Evolutionary conservation across 2,329 filamentous ascomycete genomes (phyloP).

Genomic region (Venturia aucupariae): DNA sequence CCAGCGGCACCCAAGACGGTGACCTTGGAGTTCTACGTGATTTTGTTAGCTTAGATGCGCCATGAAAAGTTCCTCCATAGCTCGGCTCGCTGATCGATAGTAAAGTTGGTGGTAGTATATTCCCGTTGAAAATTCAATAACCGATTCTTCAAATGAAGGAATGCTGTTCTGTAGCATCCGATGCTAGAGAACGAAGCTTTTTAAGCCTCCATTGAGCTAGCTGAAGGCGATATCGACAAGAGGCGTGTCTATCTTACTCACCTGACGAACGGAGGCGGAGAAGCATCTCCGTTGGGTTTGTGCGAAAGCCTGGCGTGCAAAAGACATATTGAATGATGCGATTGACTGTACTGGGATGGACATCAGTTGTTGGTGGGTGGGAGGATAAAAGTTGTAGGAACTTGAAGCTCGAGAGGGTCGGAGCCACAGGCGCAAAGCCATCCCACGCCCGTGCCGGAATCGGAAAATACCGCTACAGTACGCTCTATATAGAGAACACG

Average conservation of each 20-base stretch:
- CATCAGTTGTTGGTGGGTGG: background rate
- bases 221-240: background rate
- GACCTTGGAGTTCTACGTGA: conserved; percentile 83
- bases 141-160: background rate
- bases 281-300: conserved; percentile 44
- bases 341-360: background rate
- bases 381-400: background rate
- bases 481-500: too few relatives aligned
- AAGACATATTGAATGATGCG: conserved; percentile 52
- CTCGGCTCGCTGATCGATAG: background rate
- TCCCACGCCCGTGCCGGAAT: background rate
- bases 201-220: background rate
- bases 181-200: background rate
- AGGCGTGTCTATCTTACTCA: conserved; percentile 31
- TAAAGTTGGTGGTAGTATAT: background rate
- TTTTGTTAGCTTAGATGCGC: conserved; percentile 20
- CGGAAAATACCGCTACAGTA: background rate
- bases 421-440: background rate
- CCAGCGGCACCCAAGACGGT: conserved; percentile 92
- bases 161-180: background rate
- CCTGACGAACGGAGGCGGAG: conserved; percentile 43
- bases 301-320: conserved; percentile 44
- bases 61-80: background rate
- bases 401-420: background rate
- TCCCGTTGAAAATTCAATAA: background rate